A percentile compares a stretch with the other conserved stretches of the same genome.
Conservation (phyloP, 208 protist species). For the Balamuthia mandrillaris region DNA sequence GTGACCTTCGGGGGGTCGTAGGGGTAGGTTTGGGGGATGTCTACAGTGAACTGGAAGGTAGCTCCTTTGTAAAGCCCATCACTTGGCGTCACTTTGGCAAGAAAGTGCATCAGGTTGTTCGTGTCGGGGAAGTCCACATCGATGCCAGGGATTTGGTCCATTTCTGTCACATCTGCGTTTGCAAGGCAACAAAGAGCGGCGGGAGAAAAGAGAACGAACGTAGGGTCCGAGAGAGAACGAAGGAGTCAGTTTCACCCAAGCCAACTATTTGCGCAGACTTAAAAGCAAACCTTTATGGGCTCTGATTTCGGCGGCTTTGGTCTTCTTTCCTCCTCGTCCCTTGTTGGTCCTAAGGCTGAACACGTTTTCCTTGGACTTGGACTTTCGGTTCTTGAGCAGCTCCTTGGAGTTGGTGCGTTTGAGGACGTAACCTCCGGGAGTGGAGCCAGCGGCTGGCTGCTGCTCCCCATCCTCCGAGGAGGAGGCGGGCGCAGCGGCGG, state of each 20-base stretch:
- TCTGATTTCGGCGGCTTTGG: slow-evolving; percentile 58
- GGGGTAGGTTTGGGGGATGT: slow-evolving; percentile 62
- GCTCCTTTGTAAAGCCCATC: slow-evolving; percentile 62
- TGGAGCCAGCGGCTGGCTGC: slow-evolving; percentile 18
- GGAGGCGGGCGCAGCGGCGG: background rate
- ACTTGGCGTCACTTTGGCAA: slow-evolving; percentile 49
- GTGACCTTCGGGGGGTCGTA: slow-evolving; percentile 69
- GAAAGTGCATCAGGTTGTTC: slow-evolving; percentile 62
- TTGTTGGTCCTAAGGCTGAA: slow-evolving; percentile 44
- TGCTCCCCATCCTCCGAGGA: slow-evolving; percentile 27
- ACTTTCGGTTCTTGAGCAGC: slow-evolving; percentile 26
- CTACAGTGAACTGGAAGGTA: slow-evolving; percentile 63
- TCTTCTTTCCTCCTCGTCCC: slow-evolving; percentile 20
- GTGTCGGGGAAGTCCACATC: slow-evolving; percentile 59
- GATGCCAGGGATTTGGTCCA: slow-evolving; percentile 51
- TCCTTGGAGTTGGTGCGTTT: background rate
- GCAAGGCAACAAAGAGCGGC: background rate
- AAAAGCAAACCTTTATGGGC: slow-evolving; percentile 56
- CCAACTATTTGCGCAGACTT: background rate
- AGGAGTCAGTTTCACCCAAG: background rate
- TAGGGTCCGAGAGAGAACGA: background rate
- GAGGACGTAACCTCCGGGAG: background rate
- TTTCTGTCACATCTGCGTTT: slow-evolving; percentile 59
- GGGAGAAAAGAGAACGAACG: background rate
- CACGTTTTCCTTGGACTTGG: slow-evolving; percentile 46